A percentile compares a stretch with the other conserved stretches of the same genome.
phyloP scores from a whole-genome alignment of 2,329 filamentous ascomycete genomes.

The Tolypocladium endophyticum region DNA sequence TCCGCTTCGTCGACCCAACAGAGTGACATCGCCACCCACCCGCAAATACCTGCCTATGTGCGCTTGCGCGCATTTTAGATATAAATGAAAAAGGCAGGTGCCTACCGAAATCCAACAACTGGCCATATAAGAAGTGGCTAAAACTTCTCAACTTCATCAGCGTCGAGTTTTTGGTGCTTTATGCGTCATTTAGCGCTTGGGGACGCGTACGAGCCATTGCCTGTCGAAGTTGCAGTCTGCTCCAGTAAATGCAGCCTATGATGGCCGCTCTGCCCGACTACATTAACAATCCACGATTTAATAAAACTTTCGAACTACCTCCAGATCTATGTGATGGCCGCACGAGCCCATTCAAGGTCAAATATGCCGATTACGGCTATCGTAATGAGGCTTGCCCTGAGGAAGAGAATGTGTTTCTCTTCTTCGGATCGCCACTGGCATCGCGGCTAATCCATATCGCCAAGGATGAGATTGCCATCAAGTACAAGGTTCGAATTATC shows the following conservation, averaged over 20 bases:
- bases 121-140: neutral
- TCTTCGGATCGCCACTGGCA: conserved; percentile 15
- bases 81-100: no score
- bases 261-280: neutral
- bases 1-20: no score
- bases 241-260: neutral
- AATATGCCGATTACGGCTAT: conserved; percentile 21
- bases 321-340: neutral
- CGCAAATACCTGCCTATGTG: no score
- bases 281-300: conserved; percentile 10
- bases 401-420: conserved; percentile 16
- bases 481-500: conserved; percentile 20
- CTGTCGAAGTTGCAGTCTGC: neutral
- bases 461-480: conserved; percentile 20
- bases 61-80: no score
- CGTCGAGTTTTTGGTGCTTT: neutral
- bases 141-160: neutral
- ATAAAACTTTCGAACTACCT: conserved; percentile 10
- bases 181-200: neutral
- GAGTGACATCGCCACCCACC: no score
- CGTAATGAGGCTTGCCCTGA: conserved; percentile 12
- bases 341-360: conserved; percentile 6
- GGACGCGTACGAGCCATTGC: neutral
- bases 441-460: conserved; percentile 18
- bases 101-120: no score